These are phyloP conservation scores for Forsythia suspensa DNA, from an alignment of 257 asterid genomes.

Conservation along the genomic window DNA sequence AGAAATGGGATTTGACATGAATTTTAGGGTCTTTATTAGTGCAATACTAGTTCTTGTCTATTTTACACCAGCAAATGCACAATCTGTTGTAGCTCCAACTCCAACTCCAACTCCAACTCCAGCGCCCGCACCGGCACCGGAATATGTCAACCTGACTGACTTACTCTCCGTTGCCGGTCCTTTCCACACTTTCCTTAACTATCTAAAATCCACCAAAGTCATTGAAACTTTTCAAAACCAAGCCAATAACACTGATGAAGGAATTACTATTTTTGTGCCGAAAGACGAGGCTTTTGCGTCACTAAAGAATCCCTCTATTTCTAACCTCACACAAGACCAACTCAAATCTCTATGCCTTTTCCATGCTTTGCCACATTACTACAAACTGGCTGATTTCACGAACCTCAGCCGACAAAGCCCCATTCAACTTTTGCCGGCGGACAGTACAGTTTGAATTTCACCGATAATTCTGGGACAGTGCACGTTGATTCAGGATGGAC, in stretches of 20 bases:
- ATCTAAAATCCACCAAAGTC: constrained; percentile 59
- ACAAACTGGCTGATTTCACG: constrained; percentile 67
- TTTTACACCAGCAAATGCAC: constrained; percentile 38
- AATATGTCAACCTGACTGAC: constrained; percentile 60
- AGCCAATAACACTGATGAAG: constrained; percentile 75
- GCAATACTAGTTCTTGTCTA: constrained; percentile 27
- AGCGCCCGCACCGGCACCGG: constrained; percentile 79
- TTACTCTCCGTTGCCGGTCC: constrained; percentile 83
- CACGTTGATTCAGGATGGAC: constrained; percentile 71
- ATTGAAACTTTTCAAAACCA: constrained; percentile 69
- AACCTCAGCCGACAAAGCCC: constrained; percentile 72
- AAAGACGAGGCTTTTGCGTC: constrained; percentile 60
- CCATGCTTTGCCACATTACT: constrained; percentile 79
- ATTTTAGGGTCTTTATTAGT: constrained; percentile 17
- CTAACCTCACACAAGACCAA: constrained; percentile 69
- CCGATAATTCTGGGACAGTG: constrained; percentile 62
- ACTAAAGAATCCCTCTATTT: constrained; percentile 44
- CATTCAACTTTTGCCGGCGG: constrained; percentile 66
- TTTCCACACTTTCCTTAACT: constrained; percentile 64
- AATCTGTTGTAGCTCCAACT: constrained; percentile 29
- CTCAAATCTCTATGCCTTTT: constrained; percentile 63
- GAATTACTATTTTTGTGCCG: constrained; percentile 80
- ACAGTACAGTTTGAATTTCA: constrained; percentile 47
- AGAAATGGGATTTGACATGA: constrained; percentile 31
- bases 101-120: constrained; percentile 43